Conservation (phyloP, 371 early-diverging fungal species). For the Syncephalastrum sp. region DNA sequence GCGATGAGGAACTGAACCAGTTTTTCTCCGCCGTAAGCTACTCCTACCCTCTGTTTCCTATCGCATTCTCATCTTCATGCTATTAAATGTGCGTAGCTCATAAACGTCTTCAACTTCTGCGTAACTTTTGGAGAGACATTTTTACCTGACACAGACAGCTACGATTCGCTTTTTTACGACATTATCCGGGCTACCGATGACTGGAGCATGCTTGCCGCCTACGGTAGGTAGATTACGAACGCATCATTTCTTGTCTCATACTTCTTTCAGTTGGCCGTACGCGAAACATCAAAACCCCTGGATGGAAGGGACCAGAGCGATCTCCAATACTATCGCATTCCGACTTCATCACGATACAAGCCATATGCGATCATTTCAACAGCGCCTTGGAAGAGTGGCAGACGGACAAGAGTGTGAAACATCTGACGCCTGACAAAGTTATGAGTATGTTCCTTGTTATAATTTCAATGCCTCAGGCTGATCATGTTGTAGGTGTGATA, state of each 20-base stretch:
- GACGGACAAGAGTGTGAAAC: slow-evolving; percentile 20
- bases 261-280: slow-evolving; percentile 15
- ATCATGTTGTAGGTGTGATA: slow-evolving; percentile 18
- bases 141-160: slow-evolving; percentile 51
- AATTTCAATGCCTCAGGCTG: not conserved
- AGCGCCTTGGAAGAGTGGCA: slow-evolving; percentile 44
- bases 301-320: slow-evolving; percentile 20
- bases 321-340: slow-evolving; percentile 22
- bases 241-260: not conserved
- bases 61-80: not conserved
- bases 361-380: slow-evolving; percentile 43
- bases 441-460: slow-evolving; percentile 21
- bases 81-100: slow-evolving; percentile 23
- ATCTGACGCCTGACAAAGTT: slow-evolving; percentile 40
- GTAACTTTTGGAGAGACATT: slow-evolving; percentile 51
- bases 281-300: slow-evolving; percentile 17
- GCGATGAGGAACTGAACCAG: slow-evolving; percentile 25
- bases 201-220: slow-evolving; percentile 34
- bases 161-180: slow-evolving; percentile 54
- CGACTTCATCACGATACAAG: slow-evolving; percentile 31
- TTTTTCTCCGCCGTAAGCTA: slow-evolving; percentile 38
- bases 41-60: not conserved
- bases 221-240: slow-evolving; percentile 32
- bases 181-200: slow-evolving; percentile 50
- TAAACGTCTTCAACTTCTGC: slow-evolving; percentile 52